Evolutionary conservation across 371 early-diverging fungal species (phyloP).

Genomic region (Syncephalastrum racemosum): DNA sequence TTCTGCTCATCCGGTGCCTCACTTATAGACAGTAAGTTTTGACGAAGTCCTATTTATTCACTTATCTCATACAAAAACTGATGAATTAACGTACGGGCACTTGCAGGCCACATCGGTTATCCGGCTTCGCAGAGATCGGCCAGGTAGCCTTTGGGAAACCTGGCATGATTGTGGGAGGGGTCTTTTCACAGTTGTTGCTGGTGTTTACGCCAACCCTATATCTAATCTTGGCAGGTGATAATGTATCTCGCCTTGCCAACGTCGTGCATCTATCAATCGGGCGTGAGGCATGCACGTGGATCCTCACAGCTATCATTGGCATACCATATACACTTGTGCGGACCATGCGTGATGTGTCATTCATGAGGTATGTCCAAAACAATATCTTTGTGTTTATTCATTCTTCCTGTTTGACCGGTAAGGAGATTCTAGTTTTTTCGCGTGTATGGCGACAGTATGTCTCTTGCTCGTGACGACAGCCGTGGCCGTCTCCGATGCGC

Average conservation of each 20-base stretch:
- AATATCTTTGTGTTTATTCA: neutral
- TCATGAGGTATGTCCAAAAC: conserved; percentile 31
- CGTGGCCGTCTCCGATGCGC: conserved; percentile 12
- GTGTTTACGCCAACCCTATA: conserved; percentile 74
- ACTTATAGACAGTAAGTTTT: conserved; percentile 58
- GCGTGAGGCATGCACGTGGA: conserved; percentile 59
- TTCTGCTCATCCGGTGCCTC: conserved; percentile 69
- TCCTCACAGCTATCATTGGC: conserved; percentile 64
- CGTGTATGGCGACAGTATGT: conserved; percentile 21
- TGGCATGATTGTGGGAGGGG: conserved; percentile 57
- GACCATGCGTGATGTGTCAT: conserved; percentile 74
- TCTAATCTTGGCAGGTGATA: conserved; percentile 72
- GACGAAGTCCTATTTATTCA: neutral
- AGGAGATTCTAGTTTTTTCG: conserved; percentile 14
- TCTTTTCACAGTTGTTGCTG: conserved; percentile 67
- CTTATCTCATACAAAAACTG: neutral
- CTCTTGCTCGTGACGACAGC: conserved; percentile 19
- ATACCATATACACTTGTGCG: conserved; percentile 68
- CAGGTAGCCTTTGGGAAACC: conserved; percentile 64
- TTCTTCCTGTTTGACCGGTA: neutral
- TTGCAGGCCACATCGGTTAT: conserved; percentile 5
- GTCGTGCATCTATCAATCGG: conserved; percentile 16
- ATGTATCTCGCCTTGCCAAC: conserved; percentile 53
- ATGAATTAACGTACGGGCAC: neutral
- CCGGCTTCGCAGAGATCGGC: conserved; percentile 52